phyloP scores from a whole-genome alignment of 306 rosid species.

The Pyrus bretschneideri region DNA sequence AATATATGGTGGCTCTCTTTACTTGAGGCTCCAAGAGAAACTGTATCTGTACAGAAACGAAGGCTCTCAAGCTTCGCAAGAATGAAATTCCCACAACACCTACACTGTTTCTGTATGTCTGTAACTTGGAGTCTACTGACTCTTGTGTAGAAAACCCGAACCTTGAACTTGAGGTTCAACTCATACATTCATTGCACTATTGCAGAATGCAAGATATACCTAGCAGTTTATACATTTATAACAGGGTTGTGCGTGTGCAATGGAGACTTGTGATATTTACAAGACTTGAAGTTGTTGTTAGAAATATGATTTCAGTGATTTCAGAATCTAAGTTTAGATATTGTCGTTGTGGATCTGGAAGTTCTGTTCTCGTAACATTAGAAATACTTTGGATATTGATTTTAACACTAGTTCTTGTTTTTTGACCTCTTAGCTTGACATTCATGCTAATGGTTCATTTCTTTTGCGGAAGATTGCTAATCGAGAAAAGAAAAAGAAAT shows the following conservation, averaged over 20 bases:
- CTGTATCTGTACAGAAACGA: background rate
- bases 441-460: no score
- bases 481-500: background rate
- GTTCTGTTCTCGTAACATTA: background rate
- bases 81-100: background rate
- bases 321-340: background rate
- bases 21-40: background rate
- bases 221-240: background rate
- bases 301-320: background rate
- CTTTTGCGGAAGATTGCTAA: background rate
- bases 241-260: background rate
- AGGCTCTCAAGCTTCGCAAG: background rate
- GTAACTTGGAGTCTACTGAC: background rate
- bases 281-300: background rate
- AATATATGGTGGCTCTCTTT: background rate
- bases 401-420: background rate
- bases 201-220: background rate
- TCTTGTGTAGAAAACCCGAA: background rate
- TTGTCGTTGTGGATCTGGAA: background rate
- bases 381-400: background rate
- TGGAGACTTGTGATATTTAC: background rate
- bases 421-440: background rate
- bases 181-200: background rate
- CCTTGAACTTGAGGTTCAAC: background rate
- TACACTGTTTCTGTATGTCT: background rate